Percentiles rank a stretch among this genome's conserved stretches.
Conservation (phyloP, 2,329 filamentous ascomycete genomes). For the Dactylonectria estremocensis region DNA sequence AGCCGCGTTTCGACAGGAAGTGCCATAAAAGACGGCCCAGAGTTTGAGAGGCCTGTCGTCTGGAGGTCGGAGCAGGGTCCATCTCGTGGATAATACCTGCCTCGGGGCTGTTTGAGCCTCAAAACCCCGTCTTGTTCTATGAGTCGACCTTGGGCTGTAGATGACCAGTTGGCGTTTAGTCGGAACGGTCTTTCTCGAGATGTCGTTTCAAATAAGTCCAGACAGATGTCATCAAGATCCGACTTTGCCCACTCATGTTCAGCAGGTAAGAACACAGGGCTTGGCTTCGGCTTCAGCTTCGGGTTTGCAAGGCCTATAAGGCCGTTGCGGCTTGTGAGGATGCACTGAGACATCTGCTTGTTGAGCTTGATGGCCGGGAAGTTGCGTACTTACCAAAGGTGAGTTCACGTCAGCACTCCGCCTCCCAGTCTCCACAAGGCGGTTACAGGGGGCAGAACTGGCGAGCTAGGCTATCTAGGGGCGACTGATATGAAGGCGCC, state of each 20-base stretch:
- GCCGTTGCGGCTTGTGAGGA: conserved; percentile 10
- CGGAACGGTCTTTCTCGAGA: neutral
- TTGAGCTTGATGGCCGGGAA: neutral
- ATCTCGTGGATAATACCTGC: neutral
- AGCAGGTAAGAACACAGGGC: neutral
- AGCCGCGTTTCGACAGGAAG: conserved; percentile 31
- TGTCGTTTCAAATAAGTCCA: neutral
- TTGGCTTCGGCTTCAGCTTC: neutral
- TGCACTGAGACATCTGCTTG: conserved; percentile 6
- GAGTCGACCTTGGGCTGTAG: too few species aligned
- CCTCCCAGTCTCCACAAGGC: too few species aligned
- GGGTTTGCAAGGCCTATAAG: neutral
- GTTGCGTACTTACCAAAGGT: neutral
- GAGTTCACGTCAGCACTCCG: too few species aligned
- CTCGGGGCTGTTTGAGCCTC: neutral
- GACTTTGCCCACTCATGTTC: conserved; percentile 16
- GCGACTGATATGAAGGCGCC: too few species aligned
- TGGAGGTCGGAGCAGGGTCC: neutral
- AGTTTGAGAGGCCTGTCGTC: too few species aligned
- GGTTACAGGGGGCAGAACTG: too few species aligned
- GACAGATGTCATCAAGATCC: conserved; percentile 20
- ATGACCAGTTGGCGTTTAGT: too few species aligned
- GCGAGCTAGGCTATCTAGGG: too few species aligned
- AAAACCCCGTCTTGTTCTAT: conserved; percentile 3
- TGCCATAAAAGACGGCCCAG: neutral